Evolutionary conservation across 192 early-diverging fungal species (phyloP).

Genomic region (Coemansia sp.): DNA sequence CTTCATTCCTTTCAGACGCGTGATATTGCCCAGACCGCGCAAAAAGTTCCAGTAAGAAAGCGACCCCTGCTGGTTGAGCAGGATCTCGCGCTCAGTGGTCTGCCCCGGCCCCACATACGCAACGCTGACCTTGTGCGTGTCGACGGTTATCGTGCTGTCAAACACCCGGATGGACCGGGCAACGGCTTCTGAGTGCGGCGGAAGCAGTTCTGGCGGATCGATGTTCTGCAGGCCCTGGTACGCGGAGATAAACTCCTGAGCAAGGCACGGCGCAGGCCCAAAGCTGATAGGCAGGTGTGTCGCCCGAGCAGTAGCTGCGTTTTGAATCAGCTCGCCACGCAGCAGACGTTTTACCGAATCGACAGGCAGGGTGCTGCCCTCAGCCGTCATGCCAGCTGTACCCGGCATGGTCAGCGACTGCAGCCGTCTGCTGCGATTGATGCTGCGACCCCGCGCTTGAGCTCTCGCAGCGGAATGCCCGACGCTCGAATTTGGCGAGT

Average conservation of each 20-base stretch:
- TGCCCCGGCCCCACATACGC: slow-evolving; percentile 88
- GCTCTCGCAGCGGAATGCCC: slow-evolving; percentile 8
- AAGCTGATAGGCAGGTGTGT: slow-evolving; percentile 36
- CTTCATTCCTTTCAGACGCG: slow-evolving; percentile 63
- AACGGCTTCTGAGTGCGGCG: slow-evolving; percentile 71
- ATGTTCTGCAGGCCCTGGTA: slow-evolving; percentile 70
- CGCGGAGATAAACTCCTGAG: slow-evolving; percentile 53
- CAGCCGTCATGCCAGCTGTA: slow-evolving; percentile 1
- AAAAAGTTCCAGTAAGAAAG: slow-evolving; percentile 86
- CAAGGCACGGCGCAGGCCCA: slow-evolving; percentile 43
- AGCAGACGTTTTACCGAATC: slow-evolving; percentile 41
- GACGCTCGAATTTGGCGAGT: slow-evolving; percentile 50
- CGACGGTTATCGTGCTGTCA: slow-evolving; percentile 84
- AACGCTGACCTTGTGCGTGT: slow-evolving; percentile 96
- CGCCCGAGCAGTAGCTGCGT: slow-evolving; percentile 12
- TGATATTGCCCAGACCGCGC: slow-evolving; percentile 73
- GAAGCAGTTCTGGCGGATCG: slow-evolving; percentile 61
- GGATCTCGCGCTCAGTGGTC: slow-evolving; percentile 79
- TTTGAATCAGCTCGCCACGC: slow-evolving; percentile 34
- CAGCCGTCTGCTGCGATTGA: slow-evolving; percentile 32
- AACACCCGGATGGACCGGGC: slow-evolving; percentile 76
- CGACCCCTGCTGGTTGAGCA: slow-evolving; percentile 85
- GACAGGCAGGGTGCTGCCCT: slow-evolving; percentile 25
- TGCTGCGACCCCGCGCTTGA: slow-evolving; percentile 35
- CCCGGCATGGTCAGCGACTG: slow-evolving; percentile 18